Evolutionary conservation across 2,329 filamentous ascomycete genomes (phyloP).

Genomic region (Dothidotthia symphoricarpi): DNA sequence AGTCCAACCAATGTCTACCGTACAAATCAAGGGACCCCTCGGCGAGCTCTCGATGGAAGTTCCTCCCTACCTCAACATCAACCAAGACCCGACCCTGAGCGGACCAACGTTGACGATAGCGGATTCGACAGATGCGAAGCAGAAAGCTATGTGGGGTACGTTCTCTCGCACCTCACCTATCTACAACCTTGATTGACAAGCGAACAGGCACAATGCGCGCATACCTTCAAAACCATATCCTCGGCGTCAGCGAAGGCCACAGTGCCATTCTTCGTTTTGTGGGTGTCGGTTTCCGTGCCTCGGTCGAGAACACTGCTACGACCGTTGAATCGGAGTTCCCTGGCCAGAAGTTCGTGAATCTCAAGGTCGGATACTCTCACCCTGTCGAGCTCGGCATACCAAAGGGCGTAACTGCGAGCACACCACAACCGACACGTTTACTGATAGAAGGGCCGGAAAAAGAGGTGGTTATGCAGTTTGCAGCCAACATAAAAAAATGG

Average conservation of each 20-base stretch:
- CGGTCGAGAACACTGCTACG: constrained; percentile 71
- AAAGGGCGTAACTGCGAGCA: constrained; percentile 76
- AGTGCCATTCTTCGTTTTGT: constrained; percentile 89
- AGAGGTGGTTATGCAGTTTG: constrained; percentile 85
- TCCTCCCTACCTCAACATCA: constrained; percentile 73
- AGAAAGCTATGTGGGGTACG: constrained; percentile 94
- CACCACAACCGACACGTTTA: constrained; percentile 86
- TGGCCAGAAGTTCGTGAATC: constrained; percentile 82
- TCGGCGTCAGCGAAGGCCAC: constrained; percentile 94
- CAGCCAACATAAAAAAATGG: constrained; percentile 84
- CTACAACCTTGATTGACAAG: constrained; percentile 4
- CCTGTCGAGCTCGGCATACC: constrained; percentile 88
- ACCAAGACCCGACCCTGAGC: constrained; percentile 62
- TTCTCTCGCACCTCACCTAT: constrained; percentile 3
- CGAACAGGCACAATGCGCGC: constrained; percentile 77
- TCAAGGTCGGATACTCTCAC: constrained; percentile 97
- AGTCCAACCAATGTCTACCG: constrained; percentile 61
- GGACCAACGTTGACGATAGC: constrained; percentile 69
- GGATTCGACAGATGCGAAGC: constrained; percentile 66
- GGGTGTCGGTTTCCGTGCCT: constrained; percentile 92
- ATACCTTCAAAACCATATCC: constrained; percentile 85
- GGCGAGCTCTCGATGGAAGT: constrained; percentile 76
- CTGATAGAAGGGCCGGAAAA: constrained; percentile 85
- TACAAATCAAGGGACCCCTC: constrained; percentile 77
- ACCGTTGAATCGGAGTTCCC: constrained; percentile 67